Evolutionary conservation across 2,329 filamentous ascomycete species (phyloP).

Genomic region (Pseudogymnoascus sp.): DNA sequence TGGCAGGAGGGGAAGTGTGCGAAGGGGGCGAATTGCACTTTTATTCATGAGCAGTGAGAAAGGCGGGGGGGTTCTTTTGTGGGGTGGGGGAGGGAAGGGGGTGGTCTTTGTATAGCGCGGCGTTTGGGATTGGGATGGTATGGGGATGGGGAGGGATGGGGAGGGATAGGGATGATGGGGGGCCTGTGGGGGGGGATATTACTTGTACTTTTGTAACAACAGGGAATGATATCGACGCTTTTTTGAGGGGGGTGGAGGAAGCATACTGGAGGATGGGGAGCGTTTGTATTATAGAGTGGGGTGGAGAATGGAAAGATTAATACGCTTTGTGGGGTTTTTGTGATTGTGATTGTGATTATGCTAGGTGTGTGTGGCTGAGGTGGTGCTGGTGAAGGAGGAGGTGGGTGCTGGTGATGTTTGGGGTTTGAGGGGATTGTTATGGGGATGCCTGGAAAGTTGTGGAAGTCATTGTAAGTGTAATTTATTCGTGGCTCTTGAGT

Average conservation of each 20-base stretch:
- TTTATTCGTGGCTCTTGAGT: too few relatives aligned
- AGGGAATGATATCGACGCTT: not conserved
- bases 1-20: conserved; percentile 64
- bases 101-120: not conserved
- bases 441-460: too few relatives aligned
- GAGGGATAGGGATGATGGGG: not conserved
- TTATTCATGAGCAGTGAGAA: conserved; percentile 51
- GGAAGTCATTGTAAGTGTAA: too few relatives aligned
- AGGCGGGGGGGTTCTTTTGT: too few relatives aligned
- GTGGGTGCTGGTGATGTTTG: too few relatives aligned
- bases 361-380: too few relatives aligned
- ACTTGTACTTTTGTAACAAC: not conserved
- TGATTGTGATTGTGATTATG: not conserved
- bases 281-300: not conserved
- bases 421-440: too few relatives aligned
- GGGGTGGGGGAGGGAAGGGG: not conserved
- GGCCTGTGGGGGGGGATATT: not conserved
- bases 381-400: too few relatives aligned
- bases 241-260: not conserved
- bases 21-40: conserved; percentile 67
- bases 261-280: not conserved
- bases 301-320: too few relatives aligned
- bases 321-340: too few relatives aligned
- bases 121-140: not conserved
- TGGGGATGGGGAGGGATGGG: not conserved